Percentiles rank a stretch among this genome's conserved stretches.
Evolutionary conservation across 306 rosid species (phyloP).

Genomic region (Adenanthera pavonina): DNA sequence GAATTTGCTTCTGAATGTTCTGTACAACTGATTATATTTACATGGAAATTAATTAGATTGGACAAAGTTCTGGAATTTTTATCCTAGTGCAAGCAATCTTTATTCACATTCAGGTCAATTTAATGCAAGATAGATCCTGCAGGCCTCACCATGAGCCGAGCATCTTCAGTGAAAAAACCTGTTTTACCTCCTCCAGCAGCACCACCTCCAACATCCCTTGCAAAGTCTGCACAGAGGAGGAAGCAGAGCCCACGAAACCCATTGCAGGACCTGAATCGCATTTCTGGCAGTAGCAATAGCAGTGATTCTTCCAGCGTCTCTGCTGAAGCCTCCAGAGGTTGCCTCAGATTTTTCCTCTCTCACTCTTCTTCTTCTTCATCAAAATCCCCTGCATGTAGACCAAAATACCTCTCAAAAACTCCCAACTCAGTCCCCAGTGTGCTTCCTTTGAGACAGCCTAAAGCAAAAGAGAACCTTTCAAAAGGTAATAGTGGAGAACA

Average conservation of each 20-base stretch:
- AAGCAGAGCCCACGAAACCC: slow-evolving; percentile 53
- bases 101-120: slow-evolving; percentile 28
- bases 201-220: slow-evolving; percentile 31
- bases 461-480: slow-evolving; percentile 53
- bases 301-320: slow-evolving; percentile 61
- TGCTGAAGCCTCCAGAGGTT: slow-evolving; percentile 68
- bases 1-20: slow-evolving; percentile 19
- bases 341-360: slow-evolving; percentile 73
- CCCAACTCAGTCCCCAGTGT: slow-evolving; percentile 55
- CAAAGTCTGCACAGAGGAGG: slow-evolving; percentile 32
- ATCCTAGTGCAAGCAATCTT: slow-evolving; percentile 18
- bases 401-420: slow-evolving; percentile 46
- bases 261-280: slow-evolving; percentile 59
- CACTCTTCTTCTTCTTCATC: slow-evolving; percentile 54
- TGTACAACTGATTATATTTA: not conserved
- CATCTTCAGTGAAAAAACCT: slow-evolving; percentile 62
- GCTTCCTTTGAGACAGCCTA: slow-evolving; percentile 43
- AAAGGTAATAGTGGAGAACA: slow-evolving; percentile 41
- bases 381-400: slow-evolving; percentile 48
- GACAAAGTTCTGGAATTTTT: not conserved
- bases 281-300: slow-evolving; percentile 49
- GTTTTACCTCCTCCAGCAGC: slow-evolving; percentile 49
- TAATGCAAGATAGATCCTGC: slow-evolving; percentile 39
- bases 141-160: slow-evolving; percentile 52
- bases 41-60: not conserved